Evolutionary conservation across 169 alveolate species (phyloP), one percentile per base, ranked within the genome.

Genomic region (Eimeria mitis): DNA sequence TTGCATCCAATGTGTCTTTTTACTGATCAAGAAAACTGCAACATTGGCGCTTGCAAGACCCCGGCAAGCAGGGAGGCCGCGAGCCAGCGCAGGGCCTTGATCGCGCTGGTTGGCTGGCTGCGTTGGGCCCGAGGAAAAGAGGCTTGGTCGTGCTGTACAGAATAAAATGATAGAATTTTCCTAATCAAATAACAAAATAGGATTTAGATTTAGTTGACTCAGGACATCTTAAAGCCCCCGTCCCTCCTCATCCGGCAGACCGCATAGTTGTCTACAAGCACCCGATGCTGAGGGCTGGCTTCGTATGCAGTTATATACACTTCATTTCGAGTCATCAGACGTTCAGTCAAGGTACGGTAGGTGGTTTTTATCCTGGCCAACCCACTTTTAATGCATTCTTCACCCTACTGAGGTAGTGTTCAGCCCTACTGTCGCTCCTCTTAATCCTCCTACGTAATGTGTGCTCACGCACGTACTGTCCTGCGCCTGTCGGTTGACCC

Each of bases 71-170:
- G 54, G 54, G 34, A 71, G 52, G 2, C 19, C 54, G 52, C 81
- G 2, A 71, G 81, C 54, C 54, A 37, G 54, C 52, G 6, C 54
- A 0, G 81, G 81, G 81, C 49, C 81, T 71, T 31, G 16, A 16
- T 71, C 54, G 81, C 81, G 7, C 8, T 71, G 54, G 52, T 40
- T 71, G 81, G 81, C 54, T 71, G 81, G 81, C 81, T 71, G 81
- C 47, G 31, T 37, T 37, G 81, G 54, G 54, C 31, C n/a, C n/a
- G 54, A 71, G n/a, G 54, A 37, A n/a, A 34, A 34, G 54, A 71
- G n/a, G 31, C 54, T 40, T 71, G 31, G 1, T 37, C 31, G 1
- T 34, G 11, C 4, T 31, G 78, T 68, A n/a, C 81, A 11, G n/a
- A 34, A 71, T 40, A 19, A 71, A 71, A 34, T 9, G n/a, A 1